Evolutionary conservation across 2,329 filamentous ascomycete species (phyloP), one percentile per base, ranked within the genome.

Genomic region (Colletotrichum ledebouriae): DNA sequence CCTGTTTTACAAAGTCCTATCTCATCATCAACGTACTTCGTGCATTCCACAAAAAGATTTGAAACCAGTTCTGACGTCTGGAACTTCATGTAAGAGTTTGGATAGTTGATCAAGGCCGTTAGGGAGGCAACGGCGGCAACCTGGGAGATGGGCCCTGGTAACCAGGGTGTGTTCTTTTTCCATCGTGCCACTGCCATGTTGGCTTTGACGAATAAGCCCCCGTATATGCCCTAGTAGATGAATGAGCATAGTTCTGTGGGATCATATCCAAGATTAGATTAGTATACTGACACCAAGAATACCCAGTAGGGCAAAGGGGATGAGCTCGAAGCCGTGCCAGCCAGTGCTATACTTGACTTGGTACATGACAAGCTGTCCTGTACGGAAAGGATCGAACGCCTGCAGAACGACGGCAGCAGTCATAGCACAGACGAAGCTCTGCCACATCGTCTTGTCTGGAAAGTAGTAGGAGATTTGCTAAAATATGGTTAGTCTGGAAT

Each of bases 391-490:
- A 77, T 99, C 96, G 70, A 97, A 88, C 5, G 93, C 93, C 78
- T 98, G 95, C 4, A 99, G 85, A 13, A 94, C 94, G 42, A 98
- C 93, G 17, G 96, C 95, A 15, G 94, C 96, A n/a, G 97, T 93
- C 94, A 98, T 98, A 77, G 96, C 96, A 75, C 96, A 98, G 46
- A 99, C 96, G 76, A 99, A 99, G 75, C 94, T 97, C 78, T 98
- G 96, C 96, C 96, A 99, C 96, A 99, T 98, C 10, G 96, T 98
- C 80, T 98, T 98, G 80, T 98, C 95, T 0, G 96, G 95, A 73
- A 98, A 98, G 79, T 98, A 98, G 78, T 98, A 98, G 1, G 94
- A 97, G 3, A 98, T 84, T 86, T 97, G 94, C 87, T 92, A n/a
- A 4, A 4, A 34, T 6, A 10, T n/a, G 12, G 64, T 74, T 52